Conservation (phyloP, 1,139 yeast genomes). For the Suhomyces chickasaworum region DNA sequence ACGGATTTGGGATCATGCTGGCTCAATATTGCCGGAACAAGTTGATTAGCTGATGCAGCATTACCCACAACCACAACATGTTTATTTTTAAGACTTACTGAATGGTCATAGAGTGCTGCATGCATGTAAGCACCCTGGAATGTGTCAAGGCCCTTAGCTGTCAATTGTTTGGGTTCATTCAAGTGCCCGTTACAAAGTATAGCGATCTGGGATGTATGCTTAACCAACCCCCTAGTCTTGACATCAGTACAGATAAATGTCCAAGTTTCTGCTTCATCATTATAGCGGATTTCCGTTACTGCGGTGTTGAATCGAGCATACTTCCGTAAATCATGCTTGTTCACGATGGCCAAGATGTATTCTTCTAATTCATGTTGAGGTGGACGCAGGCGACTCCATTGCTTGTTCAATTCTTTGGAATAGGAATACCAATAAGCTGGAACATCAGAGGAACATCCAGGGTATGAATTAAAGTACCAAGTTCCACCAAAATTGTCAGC, state of each 20-base stretch:
- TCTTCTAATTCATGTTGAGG: constrained; percentile 52
- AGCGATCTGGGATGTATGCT: constrained; percentile 33
- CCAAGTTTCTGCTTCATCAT: constrained; percentile 42
- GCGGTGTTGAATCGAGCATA: constrained; percentile 34
- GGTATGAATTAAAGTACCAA: constrained; percentile 57
- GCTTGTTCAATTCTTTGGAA: constrained; percentile 40
- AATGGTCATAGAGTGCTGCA: constrained; percentile 50
- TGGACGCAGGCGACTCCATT: constrained; percentile 50
- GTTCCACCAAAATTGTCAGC: constrained; percentile 54
- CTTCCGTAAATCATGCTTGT: constrained; percentile 34
- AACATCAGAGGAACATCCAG: constrained; percentile 56
- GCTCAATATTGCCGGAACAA: constrained; percentile 31
- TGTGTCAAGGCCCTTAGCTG: constrained; percentile 39
- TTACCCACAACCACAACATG: constrained; percentile 28
- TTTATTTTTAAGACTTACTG: constrained; percentile 33
- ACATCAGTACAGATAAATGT: constrained; percentile 34
- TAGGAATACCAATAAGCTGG: constrained; percentile 54
- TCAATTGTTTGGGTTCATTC: constrained; percentile 36
- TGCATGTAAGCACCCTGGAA: constrained; percentile 52
- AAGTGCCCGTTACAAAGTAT: constrained; percentile 42
- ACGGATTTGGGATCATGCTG: constrained; percentile 31
- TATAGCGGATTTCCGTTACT: constrained; percentile 32
- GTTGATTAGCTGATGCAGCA: constrained; percentile 29
- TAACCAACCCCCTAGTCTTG: constrained; percentile 31
- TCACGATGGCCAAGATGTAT: constrained; percentile 43